These are phyloP conservation scores for Albophoma yamanashiensis DNA, from an alignment of 2,329 filamentous ascomycete species.

Conservation along the genomic window DNA sequence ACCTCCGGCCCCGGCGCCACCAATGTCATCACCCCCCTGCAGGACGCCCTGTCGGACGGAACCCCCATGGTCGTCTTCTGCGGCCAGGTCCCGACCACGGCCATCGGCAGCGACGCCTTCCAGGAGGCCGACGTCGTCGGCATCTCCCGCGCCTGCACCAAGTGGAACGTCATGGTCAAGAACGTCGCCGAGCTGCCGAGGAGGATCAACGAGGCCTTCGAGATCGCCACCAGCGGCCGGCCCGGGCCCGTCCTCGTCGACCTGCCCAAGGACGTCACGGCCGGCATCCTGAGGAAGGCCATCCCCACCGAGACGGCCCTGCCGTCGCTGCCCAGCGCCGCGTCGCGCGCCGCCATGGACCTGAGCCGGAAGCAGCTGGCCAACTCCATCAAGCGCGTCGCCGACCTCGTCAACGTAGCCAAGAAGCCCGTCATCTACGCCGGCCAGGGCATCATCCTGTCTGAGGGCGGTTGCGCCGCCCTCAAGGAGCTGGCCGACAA, in stretches of 20 bases:
- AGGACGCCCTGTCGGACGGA: slow-evolving; percentile 90
- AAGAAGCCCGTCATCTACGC: slow-evolving; percentile 96
- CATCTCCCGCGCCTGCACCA: slow-evolving; percentile 90
- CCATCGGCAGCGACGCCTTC: slow-evolving; percentile 93
- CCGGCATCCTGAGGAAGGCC: slow-evolving; percentile 67
- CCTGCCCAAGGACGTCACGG: slow-evolving; percentile 92
- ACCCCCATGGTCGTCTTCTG: slow-evolving; percentile 94
- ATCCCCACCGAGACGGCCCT: slow-evolving; percentile 69
- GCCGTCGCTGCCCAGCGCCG: slow-evolving; percentile 75
- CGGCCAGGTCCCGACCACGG: slow-evolving; percentile 81
- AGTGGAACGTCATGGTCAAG: slow-evolving; percentile 99
- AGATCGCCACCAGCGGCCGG: slow-evolving; percentile 89
- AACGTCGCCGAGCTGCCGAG: slow-evolving; percentile 85
- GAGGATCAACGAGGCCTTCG: slow-evolving; percentile 94
- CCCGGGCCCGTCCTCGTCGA: slow-evolving; percentile 94
- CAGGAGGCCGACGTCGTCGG: slow-evolving; percentile 93
- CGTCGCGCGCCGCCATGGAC: slow-evolving; percentile 70
- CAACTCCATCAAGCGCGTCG: slow-evolving; percentile 64
- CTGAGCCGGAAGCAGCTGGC: slow-evolving; percentile 62
- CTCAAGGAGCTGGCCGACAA: slow-evolving; percentile 85
- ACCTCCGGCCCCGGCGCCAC: slow-evolving; percentile 95
- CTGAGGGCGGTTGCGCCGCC: slow-evolving; percentile 66
- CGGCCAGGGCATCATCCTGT: slow-evolving; percentile 77
- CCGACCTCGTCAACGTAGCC: slow-evolving; percentile 71
- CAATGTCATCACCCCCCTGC: slow-evolving; percentile 93